A percentile compares a stretch with the other conserved stretches of the same genome.
Evolutionary conservation across 2,329 filamentous ascomycete species (phyloP).

Genomic region (Cladosporium sp.): DNA sequence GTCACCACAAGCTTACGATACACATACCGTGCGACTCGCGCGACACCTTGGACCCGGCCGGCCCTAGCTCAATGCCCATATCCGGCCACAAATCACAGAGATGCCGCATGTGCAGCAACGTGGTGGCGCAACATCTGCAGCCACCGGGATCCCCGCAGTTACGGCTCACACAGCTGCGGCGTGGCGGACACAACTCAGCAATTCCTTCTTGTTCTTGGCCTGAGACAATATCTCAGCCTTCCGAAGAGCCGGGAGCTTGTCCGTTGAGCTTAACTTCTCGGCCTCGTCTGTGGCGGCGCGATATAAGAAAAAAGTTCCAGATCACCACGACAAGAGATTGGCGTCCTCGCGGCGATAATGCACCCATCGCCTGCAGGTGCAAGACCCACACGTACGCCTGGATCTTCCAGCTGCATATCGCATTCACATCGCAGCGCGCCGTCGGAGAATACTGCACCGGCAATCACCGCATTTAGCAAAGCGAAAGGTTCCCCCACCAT

Average conservation of each 20-base stretch:
- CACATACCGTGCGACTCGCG: too few species aligned
- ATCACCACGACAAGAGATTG: too few species aligned
- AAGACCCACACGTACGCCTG: conserved; percentile 1
- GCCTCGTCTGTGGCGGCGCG: too few species aligned
- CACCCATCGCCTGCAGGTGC: background rate
- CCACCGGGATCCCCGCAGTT: conserved; percentile 8
- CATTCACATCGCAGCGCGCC: background rate
- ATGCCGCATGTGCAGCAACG: conserved; percentile 1
- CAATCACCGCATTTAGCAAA: conserved; percentile 10
- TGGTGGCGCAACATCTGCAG: conserved; percentile 9
- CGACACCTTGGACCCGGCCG: too few species aligned
- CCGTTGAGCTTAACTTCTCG: conserved; percentile 7
- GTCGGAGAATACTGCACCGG: conserved; percentile 12
- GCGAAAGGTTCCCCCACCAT: conserved; percentile 2
- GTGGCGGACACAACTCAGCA: too few species aligned
- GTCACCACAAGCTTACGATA: too few species aligned
- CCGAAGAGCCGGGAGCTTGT: conserved; percentile 8
- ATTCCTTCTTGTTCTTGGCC: background rate
- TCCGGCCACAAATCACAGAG: background rate
- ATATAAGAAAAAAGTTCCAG: too few species aligned
- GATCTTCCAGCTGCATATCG: conserved; percentile 2
- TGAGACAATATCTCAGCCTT: conserved; percentile 1
- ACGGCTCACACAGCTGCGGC: too few species aligned
- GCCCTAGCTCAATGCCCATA: background rate
- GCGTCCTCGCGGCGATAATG: background rate